A percentile compares a stretch with the other conserved stretches of the same genome.
phyloP scores from a whole-genome alignment of 345 rosid species.

The Linum lewisii region DNA sequence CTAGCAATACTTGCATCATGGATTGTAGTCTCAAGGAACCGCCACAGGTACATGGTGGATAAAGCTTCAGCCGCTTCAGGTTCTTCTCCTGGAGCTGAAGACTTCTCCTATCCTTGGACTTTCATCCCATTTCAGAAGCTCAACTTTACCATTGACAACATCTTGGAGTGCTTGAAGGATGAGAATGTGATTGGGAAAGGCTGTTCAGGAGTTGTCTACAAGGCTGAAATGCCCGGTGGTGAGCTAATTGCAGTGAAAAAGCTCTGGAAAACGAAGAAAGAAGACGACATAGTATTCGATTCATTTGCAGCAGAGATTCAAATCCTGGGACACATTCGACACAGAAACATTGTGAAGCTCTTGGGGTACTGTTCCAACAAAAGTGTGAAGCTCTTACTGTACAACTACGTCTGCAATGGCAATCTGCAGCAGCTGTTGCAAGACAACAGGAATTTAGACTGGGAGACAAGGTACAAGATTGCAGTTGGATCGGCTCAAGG shows the following conservation, averaged over 20 bases:
- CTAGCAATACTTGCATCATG: slow-evolving; percentile 50
- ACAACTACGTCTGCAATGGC: slow-evolving; percentile 76
- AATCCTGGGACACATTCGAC: slow-evolving; percentile 83
- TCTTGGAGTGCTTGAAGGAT: slow-evolving; percentile 59
- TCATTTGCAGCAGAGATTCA: slow-evolving; percentile 90
- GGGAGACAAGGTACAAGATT: slow-evolving; percentile 89
- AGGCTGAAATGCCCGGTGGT: slow-evolving; percentile 75
- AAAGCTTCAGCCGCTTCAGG: slow-evolving; percentile 38
- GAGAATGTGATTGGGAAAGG: slow-evolving; percentile 95
- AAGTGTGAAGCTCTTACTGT: slow-evolving; percentile 74
- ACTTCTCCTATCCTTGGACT: slow-evolving; percentile 91
- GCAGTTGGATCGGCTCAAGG: slow-evolving; percentile 92
- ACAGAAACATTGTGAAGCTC: slow-evolving; percentile 78
- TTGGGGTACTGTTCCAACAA: slow-evolving; percentile 82
- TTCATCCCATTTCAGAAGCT: slow-evolving; percentile 91
- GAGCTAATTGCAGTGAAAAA: slow-evolving; percentile 79
- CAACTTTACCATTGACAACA: slow-evolving; percentile 57
- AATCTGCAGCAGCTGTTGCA: slow-evolving; percentile 69
- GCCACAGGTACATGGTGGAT: slow-evolving; percentile 40
- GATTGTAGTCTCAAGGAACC: slow-evolving; percentile 53
- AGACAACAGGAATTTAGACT: slow-evolving; percentile 61
- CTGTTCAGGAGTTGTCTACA: slow-evolving; percentile 84
- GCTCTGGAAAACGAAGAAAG: slow-evolving; percentile 67
- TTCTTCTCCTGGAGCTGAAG: slow-evolving; percentile 45
- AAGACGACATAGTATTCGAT: slow-evolving; percentile 44